Percentiles rank a stretch among this genome's conserved stretches.
Conservation (phyloP, 441 rosid species). For the Hura crepitans region DNA sequence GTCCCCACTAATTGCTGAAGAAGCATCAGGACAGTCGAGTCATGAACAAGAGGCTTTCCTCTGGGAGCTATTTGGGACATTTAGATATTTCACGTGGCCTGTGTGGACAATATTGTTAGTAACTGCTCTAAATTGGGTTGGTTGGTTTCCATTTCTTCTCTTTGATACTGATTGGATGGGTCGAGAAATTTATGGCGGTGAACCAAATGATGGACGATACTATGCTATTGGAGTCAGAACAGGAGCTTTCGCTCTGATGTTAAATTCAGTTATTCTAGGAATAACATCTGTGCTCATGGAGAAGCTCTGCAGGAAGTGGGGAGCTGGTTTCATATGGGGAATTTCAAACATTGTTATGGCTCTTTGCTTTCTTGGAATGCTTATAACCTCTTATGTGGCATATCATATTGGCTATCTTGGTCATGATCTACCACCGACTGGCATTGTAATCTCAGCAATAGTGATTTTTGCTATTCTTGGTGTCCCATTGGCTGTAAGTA, state of each 20-base stretch:
- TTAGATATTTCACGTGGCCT: conserved; percentile 67
- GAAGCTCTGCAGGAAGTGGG: conserved; percentile 91
- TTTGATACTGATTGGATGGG: conserved; percentile 99
- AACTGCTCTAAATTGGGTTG: conserved; percentile 88
- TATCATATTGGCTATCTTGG: conserved; percentile 52
- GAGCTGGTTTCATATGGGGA: conserved; percentile 95
- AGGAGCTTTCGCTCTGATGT: conserved; percentile 89
- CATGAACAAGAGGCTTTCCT: conserved; percentile 74
- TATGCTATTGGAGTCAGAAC: conserved; percentile 76
- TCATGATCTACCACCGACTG: conserved; percentile 56
- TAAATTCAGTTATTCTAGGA: conserved; percentile 84
- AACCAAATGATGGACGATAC: conserved; percentile 61
- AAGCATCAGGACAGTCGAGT: conserved; percentile 37
- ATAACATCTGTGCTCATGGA: conserved; percentile 89
- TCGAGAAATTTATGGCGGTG: conserved; percentile 83
- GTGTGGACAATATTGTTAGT: conserved; percentile 85
- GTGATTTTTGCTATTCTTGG: conserved; percentile 76
- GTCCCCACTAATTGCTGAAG: conserved; percentile 34
- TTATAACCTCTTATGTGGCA: conserved; percentile 55
- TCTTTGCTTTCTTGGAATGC: conserved; percentile 80
- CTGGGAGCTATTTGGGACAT: conserved; percentile 86
- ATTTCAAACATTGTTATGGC: conserved; percentile 78
- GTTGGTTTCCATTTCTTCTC: conserved; percentile 96
- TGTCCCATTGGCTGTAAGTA: conserved; percentile 81
- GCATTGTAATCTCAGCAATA: conserved; percentile 63